phyloP scores from a whole-genome alignment of 352 stramenopile genomes.

The Globisporangium megalacanthum region DNA sequence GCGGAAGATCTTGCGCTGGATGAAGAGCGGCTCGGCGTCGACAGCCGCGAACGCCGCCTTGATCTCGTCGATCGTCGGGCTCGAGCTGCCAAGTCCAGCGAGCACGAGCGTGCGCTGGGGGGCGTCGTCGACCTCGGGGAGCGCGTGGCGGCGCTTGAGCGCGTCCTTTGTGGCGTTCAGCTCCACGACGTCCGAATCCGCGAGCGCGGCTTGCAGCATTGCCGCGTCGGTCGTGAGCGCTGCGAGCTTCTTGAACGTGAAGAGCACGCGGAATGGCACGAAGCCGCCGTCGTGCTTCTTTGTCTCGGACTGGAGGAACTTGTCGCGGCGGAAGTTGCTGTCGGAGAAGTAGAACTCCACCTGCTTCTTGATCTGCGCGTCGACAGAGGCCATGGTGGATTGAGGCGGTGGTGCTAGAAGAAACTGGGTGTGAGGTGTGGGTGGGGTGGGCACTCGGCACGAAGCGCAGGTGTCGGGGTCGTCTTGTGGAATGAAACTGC shows the following conservation, averaged over 20 bases:
- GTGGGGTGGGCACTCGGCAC: not conserved
- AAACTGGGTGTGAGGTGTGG: not conserved
- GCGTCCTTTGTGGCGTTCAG: conserved; percentile 73
- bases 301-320: conserved; percentile 83
- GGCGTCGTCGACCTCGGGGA: conserved; percentile 60
- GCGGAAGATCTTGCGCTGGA: conserved; percentile 64
- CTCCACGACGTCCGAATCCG: conserved; percentile 72
- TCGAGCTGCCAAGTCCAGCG: conserved; percentile 46
- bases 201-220: conserved; percentile 63
- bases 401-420: not conserved
- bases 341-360: conserved; percentile 93
- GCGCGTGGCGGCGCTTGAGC: conserved; percentile 66
- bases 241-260: conserved; percentile 91
- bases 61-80: conserved; percentile 78
- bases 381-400: conserved; percentile 50
- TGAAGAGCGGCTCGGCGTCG: conserved; percentile 60
- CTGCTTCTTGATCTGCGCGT: conserved; percentile 84
- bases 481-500: not conserved
- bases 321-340: conserved; percentile 90
- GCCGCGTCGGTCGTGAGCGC: conserved; percentile 70
- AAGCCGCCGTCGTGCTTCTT: conserved; percentile 82
- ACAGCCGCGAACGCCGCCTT: conserved; percentile 54
- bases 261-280: conserved; percentile 80
- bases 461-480: not conserved
- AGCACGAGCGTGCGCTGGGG: conserved; percentile 65